Evolutionary conservation across 805 yeast species (phyloP), one percentile per base, ranked within the genome.

Genomic region (Barnettozyma vustinii): DNA sequence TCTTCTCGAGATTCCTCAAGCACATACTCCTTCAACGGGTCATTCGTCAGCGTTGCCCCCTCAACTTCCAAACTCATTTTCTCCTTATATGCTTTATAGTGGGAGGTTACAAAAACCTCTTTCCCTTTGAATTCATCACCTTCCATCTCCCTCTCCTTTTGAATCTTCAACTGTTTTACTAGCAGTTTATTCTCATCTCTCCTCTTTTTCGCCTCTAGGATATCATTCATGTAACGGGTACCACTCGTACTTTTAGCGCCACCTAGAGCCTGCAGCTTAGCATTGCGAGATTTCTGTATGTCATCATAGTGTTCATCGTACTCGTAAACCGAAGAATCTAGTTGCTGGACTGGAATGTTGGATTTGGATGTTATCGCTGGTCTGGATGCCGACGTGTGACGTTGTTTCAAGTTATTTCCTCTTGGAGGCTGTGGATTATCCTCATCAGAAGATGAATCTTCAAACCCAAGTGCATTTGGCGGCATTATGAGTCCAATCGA

Each of bases 301-400:
- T 63, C 60, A 37, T 76, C 82, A 48, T 71, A 73, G 1, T 71
- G 72, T 42, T 72, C 80, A 50, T 76, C 83, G 52, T 74, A 77
- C 13, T 65, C 69, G 51, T 68, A 74, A 3, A 61, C 50, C 4
- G 37, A 33, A 23, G 44, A 20, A 19, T 41, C 42, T 5, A 16
- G n/a, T 9, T 30, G 37, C 5, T 37, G 30, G n/a, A 32, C 9
- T 20, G 45, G 36, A 13, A 18, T 21, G 41, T 15, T 37, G 2
- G 41, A 37, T 37, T 27, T 37, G 6, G 9, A 20, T 15, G 41
- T 12, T 18, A 37, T 6, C 2, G 41, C 3, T 21, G 41, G 35
- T 16, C 33, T 27, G 35, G 18, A 16, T n/a, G 18, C 27, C n/a
- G 5, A 19, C 26, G 21, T n/a, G 9, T 19, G 20, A 16, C 10